These are phyloP conservation scores for Tylopilus orsonianus DNA, from an alignment of 1,284 basidiomycete genomes.

Conservation along the genomic window DNA sequence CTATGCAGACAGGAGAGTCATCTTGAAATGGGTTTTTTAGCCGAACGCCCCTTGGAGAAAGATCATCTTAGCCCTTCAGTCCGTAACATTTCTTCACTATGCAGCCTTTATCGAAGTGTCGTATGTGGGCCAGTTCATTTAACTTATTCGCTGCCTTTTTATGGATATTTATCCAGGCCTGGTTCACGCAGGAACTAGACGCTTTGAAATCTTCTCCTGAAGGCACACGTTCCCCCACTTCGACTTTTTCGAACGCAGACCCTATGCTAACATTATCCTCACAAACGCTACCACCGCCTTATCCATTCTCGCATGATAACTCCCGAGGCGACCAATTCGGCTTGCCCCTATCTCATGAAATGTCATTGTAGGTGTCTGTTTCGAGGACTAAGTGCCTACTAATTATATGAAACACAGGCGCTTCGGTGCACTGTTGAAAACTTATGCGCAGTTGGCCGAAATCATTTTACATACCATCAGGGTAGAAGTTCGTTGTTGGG, in stretches of 20 bases:
- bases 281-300: slow-evolving; percentile 46
- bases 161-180: slow-evolving; percentile 56
- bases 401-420: slow-evolving; percentile 51
- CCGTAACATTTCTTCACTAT: slow-evolving; percentile 76
- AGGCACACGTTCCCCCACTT: slow-evolving; percentile 51
- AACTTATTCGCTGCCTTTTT: neutral
- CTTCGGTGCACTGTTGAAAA: slow-evolving; percentile 86
- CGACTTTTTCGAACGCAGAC: slow-evolving; percentile 46
- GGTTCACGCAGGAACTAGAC: slow-evolving; percentile 75
- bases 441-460: slow-evolving; percentile 86
- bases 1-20: slow-evolving; percentile 75
- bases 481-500: slow-evolving; percentile 85
- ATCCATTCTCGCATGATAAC: slow-evolving; percentile 35
- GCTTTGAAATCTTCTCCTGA: slow-evolving; percentile 64
- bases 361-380: slow-evolving; percentile 69
- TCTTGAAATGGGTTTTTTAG: slow-evolving; percentile 69
- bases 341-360: slow-evolving; percentile 82
- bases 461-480: slow-evolving; percentile 88
- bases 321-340: slow-evolving; percentile 47
- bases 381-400: neutral
- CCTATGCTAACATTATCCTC: slow-evolving; percentile 50
- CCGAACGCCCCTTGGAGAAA: slow-evolving; percentile 50
- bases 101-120: slow-evolving; percentile 83
- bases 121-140: slow-evolving; percentile 46
- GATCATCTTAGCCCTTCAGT: slow-evolving; percentile 76